Percentiles rank a stretch among this genome's conserved stretches.
These are phyloP conservation scores for Colletotrichum brevisporum DNA, from an alignment of 2,329 filamentous ascomycete genomes.

Conservation along the genomic window DNA sequence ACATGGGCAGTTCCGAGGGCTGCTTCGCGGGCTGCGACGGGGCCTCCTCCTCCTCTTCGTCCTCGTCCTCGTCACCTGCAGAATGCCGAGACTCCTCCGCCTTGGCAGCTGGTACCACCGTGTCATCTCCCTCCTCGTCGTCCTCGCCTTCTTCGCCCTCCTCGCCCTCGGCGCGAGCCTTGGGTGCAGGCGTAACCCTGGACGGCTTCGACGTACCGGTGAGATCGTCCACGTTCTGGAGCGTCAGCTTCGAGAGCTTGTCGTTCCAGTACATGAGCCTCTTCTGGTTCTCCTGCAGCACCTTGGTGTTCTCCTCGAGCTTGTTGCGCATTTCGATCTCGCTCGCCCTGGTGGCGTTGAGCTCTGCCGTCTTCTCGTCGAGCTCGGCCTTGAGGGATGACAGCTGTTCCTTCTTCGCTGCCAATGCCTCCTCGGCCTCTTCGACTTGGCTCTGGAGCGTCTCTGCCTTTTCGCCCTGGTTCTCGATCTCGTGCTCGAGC, in stretches of 20 bases:
- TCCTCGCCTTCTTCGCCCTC: constrained; percentile 43
- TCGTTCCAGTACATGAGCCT: constrained; percentile 89
- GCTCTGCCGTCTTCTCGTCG: constrained; percentile 85
- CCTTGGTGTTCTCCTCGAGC: constrained; percentile 95
- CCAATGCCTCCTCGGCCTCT: constrained; percentile 84
- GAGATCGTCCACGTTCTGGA: constrained; percentile 86
- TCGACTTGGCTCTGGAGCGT: constrained; percentile 81
- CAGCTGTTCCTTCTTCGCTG: constrained; percentile 85
- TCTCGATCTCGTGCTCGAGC: constrained; percentile 83
- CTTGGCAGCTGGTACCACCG: constrained; percentile 11
- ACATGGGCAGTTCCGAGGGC: constrained; percentile 78
- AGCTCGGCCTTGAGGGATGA: constrained; percentile 85
- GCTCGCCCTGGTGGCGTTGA: constrained; percentile 88
- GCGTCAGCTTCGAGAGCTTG: constrained; percentile 84
- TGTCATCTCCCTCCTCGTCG: constrained; percentile 44
- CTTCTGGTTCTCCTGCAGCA: constrained; percentile 87
- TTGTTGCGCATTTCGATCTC: constrained; percentile 99
- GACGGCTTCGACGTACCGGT: constrained; percentile 53
- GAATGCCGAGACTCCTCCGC: constrained; percentile 39
- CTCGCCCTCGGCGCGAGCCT: constrained; percentile 37
- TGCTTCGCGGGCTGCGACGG: constrained; percentile 46
- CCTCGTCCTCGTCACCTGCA: constrained; percentile 44
- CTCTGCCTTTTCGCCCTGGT: constrained; percentile 82
- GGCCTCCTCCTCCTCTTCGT: constrained; percentile 44
- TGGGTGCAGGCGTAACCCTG: constrained; percentile 32